These are phyloP conservation scores for Monosporascus cannonballus DNA, from an alignment of 2,329 filamentous ascomycete species.

Conservation along the genomic window DNA sequence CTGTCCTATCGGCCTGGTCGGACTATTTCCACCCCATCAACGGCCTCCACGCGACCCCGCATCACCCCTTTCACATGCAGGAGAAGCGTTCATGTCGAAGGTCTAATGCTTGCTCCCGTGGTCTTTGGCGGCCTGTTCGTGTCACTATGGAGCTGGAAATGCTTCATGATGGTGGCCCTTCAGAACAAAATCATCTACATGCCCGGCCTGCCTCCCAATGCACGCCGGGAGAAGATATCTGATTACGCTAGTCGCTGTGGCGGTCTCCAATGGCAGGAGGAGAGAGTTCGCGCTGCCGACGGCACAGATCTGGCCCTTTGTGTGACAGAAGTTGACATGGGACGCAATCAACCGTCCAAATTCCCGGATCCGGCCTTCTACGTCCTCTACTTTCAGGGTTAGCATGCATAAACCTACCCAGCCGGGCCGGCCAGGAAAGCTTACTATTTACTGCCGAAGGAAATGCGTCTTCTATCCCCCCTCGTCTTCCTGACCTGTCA, in stretches of 20 bases:
- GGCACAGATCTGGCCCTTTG: slow-evolving; percentile 59
- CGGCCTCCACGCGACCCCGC: slow-evolving; percentile 12
- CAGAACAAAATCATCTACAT: slow-evolving; percentile 83
- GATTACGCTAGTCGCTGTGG: slow-evolving; percentile 56
- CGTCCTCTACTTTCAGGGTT: slow-evolving; percentile 53
- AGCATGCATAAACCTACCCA: slow-evolving; percentile 14
- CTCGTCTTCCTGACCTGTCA: slow-evolving; percentile 51
- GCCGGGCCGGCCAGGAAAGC: slow-evolving; percentile 6
- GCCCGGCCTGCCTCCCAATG: slow-evolving; percentile 66
- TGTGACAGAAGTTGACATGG: slow-evolving; percentile 38
- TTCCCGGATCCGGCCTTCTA: slow-evolving; percentile 36
- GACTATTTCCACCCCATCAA: slow-evolving; percentile 10
- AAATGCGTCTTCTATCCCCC: slow-evolving; percentile 53
- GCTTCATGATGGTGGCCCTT: slow-evolving; percentile 67
- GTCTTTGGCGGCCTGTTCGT: slow-evolving; percentile 62
- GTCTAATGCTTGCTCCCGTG: slow-evolving; percentile 55
- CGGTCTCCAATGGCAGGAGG: slow-evolving; percentile 62
- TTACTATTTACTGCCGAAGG: slow-evolving; percentile 32
- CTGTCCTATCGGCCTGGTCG: slow-evolving; percentile 8
- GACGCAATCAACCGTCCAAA: slow-evolving; percentile 6
- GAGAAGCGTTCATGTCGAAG: slow-evolving; percentile 29
- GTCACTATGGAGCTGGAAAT: slow-evolving; percentile 60
- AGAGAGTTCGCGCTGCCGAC: slow-evolving; percentile 54
- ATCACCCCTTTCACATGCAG: slow-evolving; percentile 14
- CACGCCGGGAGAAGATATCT: slow-evolving; percentile 59